phyloP scores from a whole-genome alignment of 2,329 filamentous ascomycete genomes.

The Geosmithia morbida region DNA sequence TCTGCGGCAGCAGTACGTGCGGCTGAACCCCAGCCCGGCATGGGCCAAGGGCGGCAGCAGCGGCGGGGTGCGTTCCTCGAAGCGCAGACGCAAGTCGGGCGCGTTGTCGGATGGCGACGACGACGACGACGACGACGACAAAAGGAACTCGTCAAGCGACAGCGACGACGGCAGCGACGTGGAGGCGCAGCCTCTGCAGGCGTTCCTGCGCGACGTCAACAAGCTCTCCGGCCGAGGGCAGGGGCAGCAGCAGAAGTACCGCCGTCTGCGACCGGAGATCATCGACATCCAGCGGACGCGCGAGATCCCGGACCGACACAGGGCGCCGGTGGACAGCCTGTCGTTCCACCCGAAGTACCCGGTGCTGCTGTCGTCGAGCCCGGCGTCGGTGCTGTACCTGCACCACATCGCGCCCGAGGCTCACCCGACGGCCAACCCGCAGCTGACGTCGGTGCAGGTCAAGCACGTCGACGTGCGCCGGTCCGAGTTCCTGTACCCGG shows the following conservation, averaged over 20 bases:
- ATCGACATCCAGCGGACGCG: slow-evolving; percentile 82
- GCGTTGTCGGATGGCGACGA: slow-evolving; percentile 20
- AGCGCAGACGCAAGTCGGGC: slow-evolving; percentile 26
- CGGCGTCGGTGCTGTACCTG: slow-evolving; percentile 70
- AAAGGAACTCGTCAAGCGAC: slow-evolving; percentile 22
- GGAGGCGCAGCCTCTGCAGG: slow-evolving; percentile 64
- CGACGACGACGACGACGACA: background rate
- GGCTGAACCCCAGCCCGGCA: slow-evolving; percentile 42
- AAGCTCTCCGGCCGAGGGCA: slow-evolving; percentile 45
- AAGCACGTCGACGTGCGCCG: slow-evolving; percentile 71
- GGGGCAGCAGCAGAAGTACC: slow-evolving; percentile 41
- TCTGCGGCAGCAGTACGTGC: slow-evolving; percentile 62
- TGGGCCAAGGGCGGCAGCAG: slow-evolving; percentile 34
- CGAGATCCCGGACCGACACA: slow-evolving; percentile 68
- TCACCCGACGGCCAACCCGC: slow-evolving; percentile 67
- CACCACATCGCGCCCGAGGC: slow-evolving; percentile 75
- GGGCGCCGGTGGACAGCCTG: slow-evolving; percentile 66
- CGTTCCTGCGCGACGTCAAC: slow-evolving; percentile 61
- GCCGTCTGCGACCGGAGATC: slow-evolving; percentile 71
- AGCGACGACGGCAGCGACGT: slow-evolving; percentile 43
- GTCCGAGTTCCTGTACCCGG: slow-evolving; percentile 62
- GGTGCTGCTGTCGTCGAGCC: slow-evolving; percentile 78
- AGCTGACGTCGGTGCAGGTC: slow-evolving; percentile 80
- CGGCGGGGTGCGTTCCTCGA: slow-evolving; percentile 28
- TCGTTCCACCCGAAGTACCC: slow-evolving; percentile 83